Evolutionary conservation across 176 grass and related monocot species (phyloP).

Genomic region (Dactylis glomerata): DNA sequence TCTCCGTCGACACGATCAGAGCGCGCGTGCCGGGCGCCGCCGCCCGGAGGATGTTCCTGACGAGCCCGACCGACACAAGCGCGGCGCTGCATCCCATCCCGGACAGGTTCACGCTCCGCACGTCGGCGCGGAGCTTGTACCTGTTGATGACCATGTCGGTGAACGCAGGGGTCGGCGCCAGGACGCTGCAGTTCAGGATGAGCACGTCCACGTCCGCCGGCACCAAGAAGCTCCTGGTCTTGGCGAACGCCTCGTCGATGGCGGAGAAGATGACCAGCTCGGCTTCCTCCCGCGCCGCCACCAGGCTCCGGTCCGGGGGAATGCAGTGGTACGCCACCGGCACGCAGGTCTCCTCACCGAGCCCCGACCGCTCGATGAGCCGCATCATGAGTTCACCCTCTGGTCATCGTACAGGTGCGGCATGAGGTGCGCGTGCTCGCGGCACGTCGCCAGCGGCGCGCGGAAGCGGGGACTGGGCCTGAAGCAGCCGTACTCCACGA

Average conservation of each 20-base stretch:
- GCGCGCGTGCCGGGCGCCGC: conserved; percentile 4
- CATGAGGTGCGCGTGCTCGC: conserved; percentile 20
- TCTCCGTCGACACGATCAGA: conserved; percentile 10
- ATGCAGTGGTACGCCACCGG: background rate
- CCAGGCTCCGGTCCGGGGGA: background rate
- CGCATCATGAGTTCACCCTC: background rate
- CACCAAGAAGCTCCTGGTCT: background rate
- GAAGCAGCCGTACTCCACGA: conserved; percentile 32
- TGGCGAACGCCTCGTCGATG: background rate
- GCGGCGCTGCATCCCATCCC: conserved; percentile 23
- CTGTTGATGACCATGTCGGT: background rate
- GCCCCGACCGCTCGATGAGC: background rate
- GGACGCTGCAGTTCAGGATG: background rate
- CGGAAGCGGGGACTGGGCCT: background rate
- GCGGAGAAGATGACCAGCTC: background rate
- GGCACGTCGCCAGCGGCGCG: conserved; percentile 3
- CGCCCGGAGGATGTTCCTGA: conserved; percentile 34
- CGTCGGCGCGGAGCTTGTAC: background rate
- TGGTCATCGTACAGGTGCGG: background rate
- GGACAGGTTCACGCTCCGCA: background rate
- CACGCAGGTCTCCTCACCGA: background rate
- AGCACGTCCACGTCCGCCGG: background rate
- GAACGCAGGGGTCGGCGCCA: background rate
- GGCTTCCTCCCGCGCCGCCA: background rate
- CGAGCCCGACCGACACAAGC: conserved; percentile 47